These are phyloP conservation scores for Pythium plurisporium DNA, from an alignment of 352 stramenopile genomes.

Conservation along the genomic window DNA sequence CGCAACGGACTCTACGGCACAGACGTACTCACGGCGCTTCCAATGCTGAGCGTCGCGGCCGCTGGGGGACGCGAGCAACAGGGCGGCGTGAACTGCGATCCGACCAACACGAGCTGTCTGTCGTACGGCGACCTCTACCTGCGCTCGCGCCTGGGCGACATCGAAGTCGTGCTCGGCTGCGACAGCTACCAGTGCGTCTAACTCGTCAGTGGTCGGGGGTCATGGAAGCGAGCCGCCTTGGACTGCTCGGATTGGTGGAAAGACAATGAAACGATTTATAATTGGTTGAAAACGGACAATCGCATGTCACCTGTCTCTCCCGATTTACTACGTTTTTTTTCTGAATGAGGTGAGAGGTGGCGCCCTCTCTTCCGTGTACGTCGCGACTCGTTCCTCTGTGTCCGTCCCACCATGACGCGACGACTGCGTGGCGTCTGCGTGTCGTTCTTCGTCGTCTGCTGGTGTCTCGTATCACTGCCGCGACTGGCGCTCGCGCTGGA, in stretches of 20 bases:
- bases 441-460: too few species aligned
- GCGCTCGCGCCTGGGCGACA: conserved; percentile 50
- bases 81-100: conserved; percentile 67
- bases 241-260: background rate
- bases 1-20: conserved; percentile 49
- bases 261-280: background rate
- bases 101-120: conserved; percentile 42
- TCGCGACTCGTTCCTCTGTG: too few species aligned
- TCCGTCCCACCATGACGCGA: too few species aligned
- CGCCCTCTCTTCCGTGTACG: too few species aligned
- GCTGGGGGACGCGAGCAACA: conserved; percentile 34
- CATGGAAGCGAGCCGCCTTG: background rate
- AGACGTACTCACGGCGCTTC: conserved; percentile 34
- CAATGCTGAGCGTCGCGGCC: conserved; percentile 20
- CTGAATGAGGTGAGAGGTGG: too few species aligned
- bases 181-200: conserved; percentile 58
- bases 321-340: background rate
- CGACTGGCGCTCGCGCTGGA: background rate
- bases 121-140: conserved; percentile 65
- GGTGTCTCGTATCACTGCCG: too few species aligned
- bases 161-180: conserved; percentile 68
- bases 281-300: background rate
- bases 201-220: too few species aligned
- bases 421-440: too few species aligned
- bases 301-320: background rate